Evolutionary conservation across 2,329 filamentous ascomycete genomes (phyloP), one percentile per base, ranked within the genome.

Genomic region (Colletotrichum sp.): DNA sequence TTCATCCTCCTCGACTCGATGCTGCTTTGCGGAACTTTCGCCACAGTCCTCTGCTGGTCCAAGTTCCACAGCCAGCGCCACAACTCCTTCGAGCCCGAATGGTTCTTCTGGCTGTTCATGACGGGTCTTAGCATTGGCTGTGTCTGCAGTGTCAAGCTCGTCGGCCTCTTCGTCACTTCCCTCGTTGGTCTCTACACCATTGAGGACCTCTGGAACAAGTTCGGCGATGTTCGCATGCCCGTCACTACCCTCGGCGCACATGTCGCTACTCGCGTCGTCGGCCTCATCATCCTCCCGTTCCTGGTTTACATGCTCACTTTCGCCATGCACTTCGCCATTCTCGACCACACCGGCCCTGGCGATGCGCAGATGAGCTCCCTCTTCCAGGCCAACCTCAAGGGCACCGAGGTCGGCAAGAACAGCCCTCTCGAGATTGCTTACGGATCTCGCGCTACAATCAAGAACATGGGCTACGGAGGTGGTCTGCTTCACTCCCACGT

Each of bases 311-410:
- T 98, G 87, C 93, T 98, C 84, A 98, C 96, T 59, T 99, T 99
- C 85, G 98, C 95, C 80, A 87, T 98, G 70, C 97, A 99, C 87
- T 99, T 99, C 85, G 90, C 95, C 78, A 95, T 99, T 78, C 91
- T 99, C 75, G 95, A 98, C 85, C 96, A 95, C 87, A 96, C 94
- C 81, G 97, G 97, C 24, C 97, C 98, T 9, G 97, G 97, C 71
- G 97, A 99, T 88, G 97, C 97, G n/a, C 97, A 99, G 87, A 99
- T 99, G 97, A 98, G 96, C 88, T 99, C 97, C 30, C 92, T 99
- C 67, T 99, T 99, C 91, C 97, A 99, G 85, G 97, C 98, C 64
- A 99, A 99, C 83, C 90, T 99, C 49, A 93, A 92, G 81, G 97
- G 97, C 30, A 99, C 96, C 13, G 95, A 98, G 79, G 96, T 99